Evolutionary conservation across 805 yeast species (phyloP), one percentile per base, ranked within the genome.

Genomic region (Kluyveromyces nonfermentans): DNA sequence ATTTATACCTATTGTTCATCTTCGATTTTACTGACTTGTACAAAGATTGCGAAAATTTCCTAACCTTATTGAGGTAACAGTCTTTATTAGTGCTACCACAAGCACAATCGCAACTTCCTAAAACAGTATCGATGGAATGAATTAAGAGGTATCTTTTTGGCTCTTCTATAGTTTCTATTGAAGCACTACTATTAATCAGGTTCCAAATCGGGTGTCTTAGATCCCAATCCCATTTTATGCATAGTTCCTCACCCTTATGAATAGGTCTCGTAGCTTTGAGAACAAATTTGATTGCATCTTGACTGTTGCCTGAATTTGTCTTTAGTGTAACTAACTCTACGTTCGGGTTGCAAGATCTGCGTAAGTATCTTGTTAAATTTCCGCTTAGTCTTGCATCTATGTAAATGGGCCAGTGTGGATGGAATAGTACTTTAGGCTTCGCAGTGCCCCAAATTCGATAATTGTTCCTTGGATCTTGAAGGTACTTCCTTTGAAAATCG

Each of bases 221-320:
- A 56, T 88, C 95, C 95, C 96, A 90, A 47, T 82, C 85, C 97
- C 97, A 90, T 1, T 80, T 76, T 8, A 87, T 62, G 0, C 89
- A 73, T 17, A 90, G 63, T 56, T 89, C 97, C 33, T 79, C 75
- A n/a, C 78, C 87, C 8, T 71, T 62, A 41, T 70, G 68, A 21
- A 89, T 74, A 2, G 75, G 75, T 39, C 68, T 72, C 1, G 71
- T 61, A 0, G 96, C 75, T 22, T 68, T 68, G 8, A 85, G 69
- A 7, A 77, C 68, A 55, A 85, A 79, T 43, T 71, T 73, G 8
- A 84, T 69, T 7, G 40, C 43, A 19, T 44, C 44, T 18, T 17
- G 30, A 7, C 35, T 34, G 17, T 56, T 52, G 8, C 56, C 52
- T 12, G 57, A 51, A 5, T 56, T 65, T 15, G 67, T 50, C 12